Percentiles rank a stretch among this genome's conserved stretches.
Evolutionary conservation across 1,284 basidiomycete species (phyloP).

Genomic region (Marasmius oreades): DNA sequence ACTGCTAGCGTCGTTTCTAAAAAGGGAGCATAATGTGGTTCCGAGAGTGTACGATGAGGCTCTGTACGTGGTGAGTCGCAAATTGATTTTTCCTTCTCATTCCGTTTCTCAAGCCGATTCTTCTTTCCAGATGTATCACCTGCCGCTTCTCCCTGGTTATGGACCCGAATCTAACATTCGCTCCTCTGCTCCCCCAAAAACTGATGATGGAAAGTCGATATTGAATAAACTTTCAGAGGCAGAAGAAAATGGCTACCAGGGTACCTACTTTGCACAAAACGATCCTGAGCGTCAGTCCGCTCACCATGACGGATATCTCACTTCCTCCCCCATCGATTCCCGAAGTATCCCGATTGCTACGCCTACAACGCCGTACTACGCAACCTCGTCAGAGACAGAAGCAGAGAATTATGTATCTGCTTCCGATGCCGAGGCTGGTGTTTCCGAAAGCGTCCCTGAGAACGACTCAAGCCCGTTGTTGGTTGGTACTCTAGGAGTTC

Average conservation of each 20-base stretch:
- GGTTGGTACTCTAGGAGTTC: too few relatives aligned
- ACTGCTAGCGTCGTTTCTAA: conserved; percentile 77
- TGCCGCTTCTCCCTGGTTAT: conserved; percentile 90
- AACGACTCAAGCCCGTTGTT: too few relatives aligned
- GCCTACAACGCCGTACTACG: conserved; percentile 14
- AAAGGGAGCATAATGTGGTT: conserved; percentile 89
- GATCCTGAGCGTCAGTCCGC: conserved; percentile 26
- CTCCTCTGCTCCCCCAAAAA: conserved; percentile 69
- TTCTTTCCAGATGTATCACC: conserved; percentile 73
- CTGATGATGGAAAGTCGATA: conserved; percentile 56
- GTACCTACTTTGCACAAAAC: conserved; percentile 67
- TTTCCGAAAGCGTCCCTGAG: background rate
- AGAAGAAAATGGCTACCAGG: conserved; percentile 89
- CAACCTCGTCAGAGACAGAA: conserved; percentile 14
- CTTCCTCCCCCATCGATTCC: conserved; percentile 39
- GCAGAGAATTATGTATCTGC: conserved; percentile 10
- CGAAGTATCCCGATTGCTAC: conserved; percentile 20
- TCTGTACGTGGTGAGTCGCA: conserved; percentile 74
- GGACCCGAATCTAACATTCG: conserved; percentile 82
- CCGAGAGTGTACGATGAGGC: conserved; percentile 93
- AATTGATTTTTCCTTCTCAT: conserved; percentile 4
- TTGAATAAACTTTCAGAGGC: conserved; percentile 76
- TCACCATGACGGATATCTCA: conserved; percentile 51
- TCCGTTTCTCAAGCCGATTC: conserved; percentile 3
- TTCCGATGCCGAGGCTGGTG: conserved; percentile 18